These are phyloP conservation scores for Sphaerulina vaccinii DNA, from an alignment of 2,329 filamentous ascomycete species.

Conservation along the genomic window DNA sequence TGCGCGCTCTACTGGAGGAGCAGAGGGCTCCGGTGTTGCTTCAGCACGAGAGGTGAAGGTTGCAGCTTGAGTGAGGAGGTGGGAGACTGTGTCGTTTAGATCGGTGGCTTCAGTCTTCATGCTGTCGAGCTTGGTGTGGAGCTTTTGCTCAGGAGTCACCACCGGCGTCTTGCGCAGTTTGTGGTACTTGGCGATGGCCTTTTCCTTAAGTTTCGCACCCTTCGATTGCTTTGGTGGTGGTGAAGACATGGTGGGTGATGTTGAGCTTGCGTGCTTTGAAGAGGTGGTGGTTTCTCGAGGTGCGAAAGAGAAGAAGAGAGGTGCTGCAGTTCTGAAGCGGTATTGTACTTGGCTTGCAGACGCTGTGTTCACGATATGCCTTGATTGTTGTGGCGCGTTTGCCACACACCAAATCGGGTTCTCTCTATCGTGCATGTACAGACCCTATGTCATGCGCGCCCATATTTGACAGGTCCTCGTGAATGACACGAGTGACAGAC, in stretches of 20 bases:
- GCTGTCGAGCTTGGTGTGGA: conserved; percentile 11
- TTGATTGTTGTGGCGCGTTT: not conserved
- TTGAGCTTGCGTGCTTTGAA: not conserved
- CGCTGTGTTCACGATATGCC: not conserved
- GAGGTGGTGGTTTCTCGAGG: not conserved
- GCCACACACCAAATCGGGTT: not conserved
- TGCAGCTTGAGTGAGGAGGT: conserved; percentile 5
- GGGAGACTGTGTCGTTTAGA: conserved; percentile 3
- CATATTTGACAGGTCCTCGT: not conserved
- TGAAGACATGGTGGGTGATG: not conserved
- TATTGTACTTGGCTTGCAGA: not conserved
- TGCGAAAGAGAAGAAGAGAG: not conserved
- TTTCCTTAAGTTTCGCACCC: not conserved
- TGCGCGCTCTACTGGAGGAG: conserved; percentile 12
- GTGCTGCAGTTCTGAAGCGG: not conserved
- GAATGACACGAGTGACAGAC: too few species aligned
- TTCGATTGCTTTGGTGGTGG: not conserved
- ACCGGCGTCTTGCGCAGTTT: conserved; percentile 11
- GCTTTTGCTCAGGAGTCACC: conserved; percentile 13
- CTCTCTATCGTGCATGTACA: not conserved
- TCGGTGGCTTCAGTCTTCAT: conserved; percentile 13
- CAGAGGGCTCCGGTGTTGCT: conserved; percentile 8
- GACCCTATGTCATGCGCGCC: not conserved
- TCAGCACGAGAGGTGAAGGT: conserved; percentile 9
- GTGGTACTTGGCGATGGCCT: not conserved